Conservation (phyloP, 169 alveolate genomes). For the Perkinsus olseni region DNA sequence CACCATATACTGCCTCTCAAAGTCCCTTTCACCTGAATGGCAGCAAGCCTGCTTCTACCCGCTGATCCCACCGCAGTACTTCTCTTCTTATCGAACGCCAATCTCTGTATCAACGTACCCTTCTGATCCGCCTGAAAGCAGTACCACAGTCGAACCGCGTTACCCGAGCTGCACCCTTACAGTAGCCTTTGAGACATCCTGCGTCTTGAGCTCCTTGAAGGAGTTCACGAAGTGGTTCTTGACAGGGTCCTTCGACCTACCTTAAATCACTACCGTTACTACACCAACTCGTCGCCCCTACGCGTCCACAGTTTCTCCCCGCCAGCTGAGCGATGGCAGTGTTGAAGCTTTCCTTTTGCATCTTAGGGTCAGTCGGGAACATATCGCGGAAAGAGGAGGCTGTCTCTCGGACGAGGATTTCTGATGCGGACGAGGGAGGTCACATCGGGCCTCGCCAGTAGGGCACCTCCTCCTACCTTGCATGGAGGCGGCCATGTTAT, state of each 20-base stretch:
- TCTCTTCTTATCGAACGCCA: neutral
- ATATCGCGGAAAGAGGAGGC: neutral
- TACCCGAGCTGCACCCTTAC: neutral
- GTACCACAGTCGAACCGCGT: neutral
- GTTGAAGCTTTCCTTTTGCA: neutral
- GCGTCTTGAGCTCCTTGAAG: neutral
- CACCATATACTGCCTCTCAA: neutral
- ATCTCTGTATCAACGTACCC: neutral
- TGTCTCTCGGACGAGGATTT: neutral
- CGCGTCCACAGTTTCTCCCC: neutral
- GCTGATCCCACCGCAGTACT: neutral
- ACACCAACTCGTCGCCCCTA: neutral
- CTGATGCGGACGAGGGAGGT: neutral
- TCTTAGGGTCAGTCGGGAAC: neutral
- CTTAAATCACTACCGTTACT: neutral
- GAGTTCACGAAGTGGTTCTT: neutral
- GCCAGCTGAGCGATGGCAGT: neutral
- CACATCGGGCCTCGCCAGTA: neutral
- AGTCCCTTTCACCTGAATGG: neutral
- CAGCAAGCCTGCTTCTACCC: neutral
- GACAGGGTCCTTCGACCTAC: neutral
- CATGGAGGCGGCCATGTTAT: neutral
- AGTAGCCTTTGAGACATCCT: neutral
- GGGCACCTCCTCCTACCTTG: neutral
- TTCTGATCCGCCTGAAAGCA: neutral